A percentile compares a stretch with the other conserved stretches of the same genome.
Conservation (phyloP, 176 grass and related monocot genomes). For the Aegilops umbellulata region DNA sequence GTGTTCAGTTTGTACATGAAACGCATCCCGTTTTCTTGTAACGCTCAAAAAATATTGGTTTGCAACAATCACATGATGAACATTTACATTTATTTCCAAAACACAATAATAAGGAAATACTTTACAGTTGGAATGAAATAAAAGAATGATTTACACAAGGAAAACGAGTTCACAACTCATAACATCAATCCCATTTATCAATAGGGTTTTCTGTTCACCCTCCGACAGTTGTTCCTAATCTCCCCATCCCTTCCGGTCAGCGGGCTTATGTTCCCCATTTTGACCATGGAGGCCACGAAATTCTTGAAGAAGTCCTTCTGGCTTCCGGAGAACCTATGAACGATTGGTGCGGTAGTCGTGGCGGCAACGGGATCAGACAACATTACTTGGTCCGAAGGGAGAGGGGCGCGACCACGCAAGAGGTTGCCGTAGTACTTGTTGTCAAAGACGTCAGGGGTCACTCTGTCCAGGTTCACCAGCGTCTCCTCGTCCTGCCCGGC, state of each 20-base stretch:
- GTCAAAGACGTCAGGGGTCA: background rate
- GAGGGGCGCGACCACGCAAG: background rate
- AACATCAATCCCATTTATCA: background rate
- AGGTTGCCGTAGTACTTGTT: background rate
- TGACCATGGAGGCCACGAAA: conserved; percentile 49
- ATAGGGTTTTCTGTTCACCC: conserved; percentile 29
- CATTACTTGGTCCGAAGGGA: background rate
- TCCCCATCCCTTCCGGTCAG: conserved; percentile 36
- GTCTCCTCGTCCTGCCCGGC: background rate
- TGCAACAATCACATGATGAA: background rate
- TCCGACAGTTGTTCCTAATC: conserved; percentile 48
- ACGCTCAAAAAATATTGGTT: background rate
- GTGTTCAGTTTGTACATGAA: no score
- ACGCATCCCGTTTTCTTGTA: no score
- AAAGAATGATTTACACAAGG: background rate
- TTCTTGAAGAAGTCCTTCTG: conserved; percentile 43
- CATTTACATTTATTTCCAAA: background rate
- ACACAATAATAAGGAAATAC: background rate
- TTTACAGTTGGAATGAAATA: background rate
- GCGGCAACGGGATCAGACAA: background rate
- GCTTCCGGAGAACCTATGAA: conserved; percentile 18
- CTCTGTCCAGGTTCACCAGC: background rate
- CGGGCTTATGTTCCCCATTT: conserved; percentile 55
- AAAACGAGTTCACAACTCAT: background rate
- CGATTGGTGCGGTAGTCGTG: background rate